Conservation (phyloP, 768 basidiomycete genomes). For the Sarcomyxa edulis region DNA sequence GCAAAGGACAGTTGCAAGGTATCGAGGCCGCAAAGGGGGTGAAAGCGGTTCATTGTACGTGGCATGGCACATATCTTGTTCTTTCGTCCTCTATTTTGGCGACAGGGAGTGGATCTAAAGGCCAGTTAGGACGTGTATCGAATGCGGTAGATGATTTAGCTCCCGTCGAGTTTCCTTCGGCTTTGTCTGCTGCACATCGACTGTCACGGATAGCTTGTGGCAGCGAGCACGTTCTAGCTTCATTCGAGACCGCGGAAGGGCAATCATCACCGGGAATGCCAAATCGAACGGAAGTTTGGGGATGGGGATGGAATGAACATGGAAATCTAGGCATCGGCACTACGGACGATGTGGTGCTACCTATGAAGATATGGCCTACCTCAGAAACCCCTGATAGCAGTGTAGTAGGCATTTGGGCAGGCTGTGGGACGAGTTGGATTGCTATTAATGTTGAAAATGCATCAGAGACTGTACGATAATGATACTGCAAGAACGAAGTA, state of each 20-base stretch:
- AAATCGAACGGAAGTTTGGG: slow-evolving; percentile 48
- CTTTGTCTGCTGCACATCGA: slow-evolving; percentile 6
- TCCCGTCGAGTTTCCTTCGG: slow-evolving; percentile 25
- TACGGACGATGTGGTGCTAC: slow-evolving; percentile 45
- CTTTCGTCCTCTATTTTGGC: slow-evolving; percentile 25
- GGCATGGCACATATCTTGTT: slow-evolving; percentile 72
- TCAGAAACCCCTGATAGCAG: slow-evolving; percentile 3
- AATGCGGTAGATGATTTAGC: slow-evolving; percentile 11
- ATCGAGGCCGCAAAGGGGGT: slow-evolving; percentile 19
- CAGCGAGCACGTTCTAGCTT: slow-evolving; percentile 76
- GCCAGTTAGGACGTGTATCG: slow-evolving; percentile 57
- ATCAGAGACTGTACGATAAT: background rate
- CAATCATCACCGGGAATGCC: background rate
- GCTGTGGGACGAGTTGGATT: slow-evolving; percentile 46
- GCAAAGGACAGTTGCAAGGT: slow-evolving; percentile 60
- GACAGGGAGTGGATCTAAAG: slow-evolving; percentile 53
- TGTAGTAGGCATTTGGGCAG: slow-evolving; percentile 32
- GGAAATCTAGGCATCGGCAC: slow-evolving; percentile 80
- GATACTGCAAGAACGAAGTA: background rate
- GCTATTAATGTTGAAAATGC: slow-evolving; percentile 4
- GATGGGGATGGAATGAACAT: slow-evolving; percentile 99
- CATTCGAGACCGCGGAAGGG: slow-evolving; percentile 14
- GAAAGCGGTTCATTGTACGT: slow-evolving; percentile 52
- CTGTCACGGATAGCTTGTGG: slow-evolving; percentile 55
- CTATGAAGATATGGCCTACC: slow-evolving; percentile 51